Percentiles rank a stretch among this genome's conserved stretches.
Evolutionary conservation across 352 stramenopile species (phyloP).

Genomic region (Phytopythium ostracodes): DNA sequence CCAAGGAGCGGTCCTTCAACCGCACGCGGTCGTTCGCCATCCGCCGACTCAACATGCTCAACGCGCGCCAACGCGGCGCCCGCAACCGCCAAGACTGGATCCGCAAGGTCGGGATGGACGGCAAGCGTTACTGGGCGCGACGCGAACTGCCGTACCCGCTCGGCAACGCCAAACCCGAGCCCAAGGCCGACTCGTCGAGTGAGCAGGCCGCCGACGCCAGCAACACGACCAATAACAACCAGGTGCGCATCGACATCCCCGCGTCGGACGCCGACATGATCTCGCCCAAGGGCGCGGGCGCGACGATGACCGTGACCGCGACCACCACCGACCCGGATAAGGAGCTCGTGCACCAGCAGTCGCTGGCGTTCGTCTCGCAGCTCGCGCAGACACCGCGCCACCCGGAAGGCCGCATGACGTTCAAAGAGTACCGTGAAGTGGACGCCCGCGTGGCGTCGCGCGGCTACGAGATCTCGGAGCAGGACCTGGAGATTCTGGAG

Average conservation of each 20-base stretch:
- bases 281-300: slow-evolving; percentile 16
- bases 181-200: slow-evolving; percentile 7
- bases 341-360: slow-evolving; percentile 78
- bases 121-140: slow-evolving; percentile 83
- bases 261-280: slow-evolving; percentile 37
- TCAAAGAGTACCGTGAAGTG: slow-evolving; percentile 87
- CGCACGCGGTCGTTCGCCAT: slow-evolving; percentile 84
- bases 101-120: slow-evolving; percentile 73
- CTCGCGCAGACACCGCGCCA: slow-evolving; percentile 76
- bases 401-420: slow-evolving; percentile 82
- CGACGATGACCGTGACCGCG: slow-evolving; percentile 4
- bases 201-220: slow-evolving; percentile 7
- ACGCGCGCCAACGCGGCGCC: slow-evolving; percentile 70
- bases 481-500: slow-evolving; percentile 84
- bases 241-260: slow-evolving; percentile 39
- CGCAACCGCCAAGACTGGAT: slow-evolving; percentile 83
- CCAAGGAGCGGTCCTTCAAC: slow-evolving; percentile 71
- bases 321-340: slow-evolving; percentile 21
- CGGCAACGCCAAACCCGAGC: slow-evolving; percentile 25
- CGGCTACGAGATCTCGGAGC: slow-evolving; percentile 85
- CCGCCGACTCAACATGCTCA: slow-evolving; percentile 86
- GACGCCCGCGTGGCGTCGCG: slow-evolving; percentile 79
- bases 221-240: not conserved
- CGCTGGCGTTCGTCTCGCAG: slow-evolving; percentile 84
- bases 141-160: slow-evolving; percentile 54